These are phyloP conservation scores for Didymella pinodella DNA, from an alignment of 2,329 filamentous ascomycete species.

Conservation along the genomic window DNA sequence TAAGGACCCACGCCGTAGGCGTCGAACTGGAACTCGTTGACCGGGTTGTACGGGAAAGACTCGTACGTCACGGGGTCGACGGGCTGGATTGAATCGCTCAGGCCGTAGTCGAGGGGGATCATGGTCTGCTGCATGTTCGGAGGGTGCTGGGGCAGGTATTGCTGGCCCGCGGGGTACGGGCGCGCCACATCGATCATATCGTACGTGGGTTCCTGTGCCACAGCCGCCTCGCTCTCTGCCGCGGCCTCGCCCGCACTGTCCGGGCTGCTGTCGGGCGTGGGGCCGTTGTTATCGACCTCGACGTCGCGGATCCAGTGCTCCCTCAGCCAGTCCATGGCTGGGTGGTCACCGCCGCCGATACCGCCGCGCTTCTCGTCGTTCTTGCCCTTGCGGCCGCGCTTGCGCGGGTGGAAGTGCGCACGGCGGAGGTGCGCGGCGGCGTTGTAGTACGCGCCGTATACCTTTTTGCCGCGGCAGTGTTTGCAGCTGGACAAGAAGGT, in stretches of 20 bases:
- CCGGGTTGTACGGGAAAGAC: conserved; percentile 30
- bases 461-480: conserved; percentile 77
- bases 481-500: conserved; percentile 82
- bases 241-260: conserved; percentile 27
- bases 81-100: conserved; percentile 32
- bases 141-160: conserved; percentile 2
- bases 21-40: conserved; percentile 40
- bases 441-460: conserved; percentile 93
- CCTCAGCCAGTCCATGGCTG: conserved; percentile 67
- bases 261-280: conserved; percentile 32
- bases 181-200: conserved; percentile 6
- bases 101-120: conserved; percentile 15
- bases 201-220: background rate
- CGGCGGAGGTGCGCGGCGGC: conserved; percentile 88
- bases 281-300: conserved; percentile 52
- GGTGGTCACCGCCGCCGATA: conserved; percentile 68
- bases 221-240: background rate
- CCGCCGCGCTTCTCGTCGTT: conserved; percentile 67
- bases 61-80: conserved; percentile 31
- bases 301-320: conserved; percentile 66
- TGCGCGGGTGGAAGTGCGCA: conserved; percentile 81
- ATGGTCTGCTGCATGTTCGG: conserved; percentile 3
- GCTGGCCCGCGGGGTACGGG: conserved; percentile 12
- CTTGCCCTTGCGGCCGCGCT: conserved; percentile 64
- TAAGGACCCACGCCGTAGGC: conserved; percentile 27